Evolutionary conservation across 1,284 basidiomycete genomes (phyloP).

Genomic region (Ceratobasidium theobromae): DNA sequence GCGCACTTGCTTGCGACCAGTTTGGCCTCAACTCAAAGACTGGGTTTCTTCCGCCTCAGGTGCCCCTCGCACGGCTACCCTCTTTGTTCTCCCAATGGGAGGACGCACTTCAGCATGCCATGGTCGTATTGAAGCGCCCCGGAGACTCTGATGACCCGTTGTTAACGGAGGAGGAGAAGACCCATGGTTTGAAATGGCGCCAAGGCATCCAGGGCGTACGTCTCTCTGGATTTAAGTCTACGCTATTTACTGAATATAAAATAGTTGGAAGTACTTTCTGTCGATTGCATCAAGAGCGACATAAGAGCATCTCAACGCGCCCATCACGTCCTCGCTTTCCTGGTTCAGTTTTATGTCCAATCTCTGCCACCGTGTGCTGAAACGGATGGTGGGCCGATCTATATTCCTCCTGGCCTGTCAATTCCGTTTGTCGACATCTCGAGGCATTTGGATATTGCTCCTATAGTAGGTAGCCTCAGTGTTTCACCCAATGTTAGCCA

Average conservation of each 20-base stretch:
- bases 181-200: constrained; percentile 40
- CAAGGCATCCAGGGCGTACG: constrained; percentile 36
- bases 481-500: neutral
- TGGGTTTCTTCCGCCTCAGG: constrained; percentile 53
- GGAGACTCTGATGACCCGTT: constrained; percentile 39
- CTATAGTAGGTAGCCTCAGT: constrained; percentile 41
- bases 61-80: constrained; percentile 47
- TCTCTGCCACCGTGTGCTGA: constrained; percentile 40
- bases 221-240: constrained; percentile 38
- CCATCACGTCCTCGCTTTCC: constrained; percentile 55
- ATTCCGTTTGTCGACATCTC: constrained; percentile 50
- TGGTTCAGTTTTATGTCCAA: constrained; percentile 59
- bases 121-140: constrained; percentile 42
- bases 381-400: constrained; percentile 37
- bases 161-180: constrained; percentile 38
- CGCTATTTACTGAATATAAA: neutral
- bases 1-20: constrained; percentile 55
- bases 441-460: constrained; percentile 53
- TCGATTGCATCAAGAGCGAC: constrained; percentile 40
- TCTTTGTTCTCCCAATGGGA: constrained; percentile 48
- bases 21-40: constrained; percentile 56
- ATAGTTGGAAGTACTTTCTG: constrained; percentile 43
- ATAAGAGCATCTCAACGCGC: constrained; percentile 49
- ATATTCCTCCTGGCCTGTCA: constrained; percentile 49
- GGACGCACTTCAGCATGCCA: constrained; percentile 40